Conservation (phyloP, 2,329 filamentous ascomycete genomes). For the Blastomyces silverae region DNA sequence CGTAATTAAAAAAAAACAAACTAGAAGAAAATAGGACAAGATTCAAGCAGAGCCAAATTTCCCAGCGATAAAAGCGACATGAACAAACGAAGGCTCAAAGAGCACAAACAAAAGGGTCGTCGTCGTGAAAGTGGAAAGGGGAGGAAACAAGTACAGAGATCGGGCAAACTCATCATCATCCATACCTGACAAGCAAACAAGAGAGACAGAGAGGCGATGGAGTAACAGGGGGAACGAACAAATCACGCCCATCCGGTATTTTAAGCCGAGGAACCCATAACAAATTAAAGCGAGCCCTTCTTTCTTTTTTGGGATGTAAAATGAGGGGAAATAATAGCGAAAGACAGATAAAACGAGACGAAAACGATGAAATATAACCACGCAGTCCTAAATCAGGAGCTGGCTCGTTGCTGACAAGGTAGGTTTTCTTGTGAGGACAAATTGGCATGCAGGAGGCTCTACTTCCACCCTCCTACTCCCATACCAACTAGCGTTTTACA, state of each 20-base stretch:
- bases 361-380: background rate
- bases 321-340: background rate
- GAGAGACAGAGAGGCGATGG: background rate
- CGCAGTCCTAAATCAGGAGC: slow-evolving; percentile 1
- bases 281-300: background rate
- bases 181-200: background rate
- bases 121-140: background rate
- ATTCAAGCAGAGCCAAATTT: background rate
- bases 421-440: background rate
- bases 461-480: too few species aligned
- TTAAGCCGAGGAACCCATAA: slow-evolving; percentile 3
- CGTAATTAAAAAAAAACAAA: background rate
- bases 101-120: background rate
- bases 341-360: background rate
- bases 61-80: background rate
- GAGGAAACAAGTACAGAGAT: background rate
- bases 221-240: slow-evolving; percentile 4
- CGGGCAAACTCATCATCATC: background rate
- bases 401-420: background rate
- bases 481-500: slow-evolving; percentile 50
- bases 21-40: background rate
- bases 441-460: background rate
- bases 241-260: background rate
- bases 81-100: too few species aligned
- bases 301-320: slow-evolving; percentile 1